Conservation (phyloP, 106 monocot species). For the Dactylorhiza incarnata region DNA sequence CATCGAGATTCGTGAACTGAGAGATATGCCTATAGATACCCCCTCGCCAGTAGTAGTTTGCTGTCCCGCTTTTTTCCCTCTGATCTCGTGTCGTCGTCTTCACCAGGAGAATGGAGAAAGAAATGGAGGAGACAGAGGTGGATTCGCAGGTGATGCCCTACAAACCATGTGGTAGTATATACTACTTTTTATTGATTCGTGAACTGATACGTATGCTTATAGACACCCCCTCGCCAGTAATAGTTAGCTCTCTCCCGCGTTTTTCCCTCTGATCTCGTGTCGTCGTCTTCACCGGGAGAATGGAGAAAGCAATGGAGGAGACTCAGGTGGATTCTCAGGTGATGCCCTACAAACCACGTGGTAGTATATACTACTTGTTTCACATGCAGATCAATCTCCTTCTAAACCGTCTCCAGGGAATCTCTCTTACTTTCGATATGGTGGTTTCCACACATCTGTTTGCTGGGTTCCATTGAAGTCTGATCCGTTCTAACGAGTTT, state of each 20-base stretch:
- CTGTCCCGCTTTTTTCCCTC: background rate
- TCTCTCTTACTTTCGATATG: background rate
- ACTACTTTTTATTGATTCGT: background rate
- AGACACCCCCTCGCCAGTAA: too few species aligned
- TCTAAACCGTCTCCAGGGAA: background rate
- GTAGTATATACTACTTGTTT: background rate
- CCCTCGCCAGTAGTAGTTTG: too few species aligned
- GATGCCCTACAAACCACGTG: background rate
- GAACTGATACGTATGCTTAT: too few species aligned
- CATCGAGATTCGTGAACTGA: too few species aligned
- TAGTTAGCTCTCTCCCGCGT: background rate
- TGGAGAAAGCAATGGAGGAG: conserved; percentile 29
- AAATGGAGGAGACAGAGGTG: conserved; percentile 35
- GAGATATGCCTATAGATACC: too few species aligned
- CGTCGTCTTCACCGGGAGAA: background rate
- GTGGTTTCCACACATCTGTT: background rate
- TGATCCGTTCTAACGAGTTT: background rate
- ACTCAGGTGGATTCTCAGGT: conserved; percentile 47
- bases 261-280: background rate
- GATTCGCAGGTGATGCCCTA: conserved; percentile 38
- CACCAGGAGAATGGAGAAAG: background rate
- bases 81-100: background rate
- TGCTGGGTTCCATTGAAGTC: background rate
- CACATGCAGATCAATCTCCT: background rate
- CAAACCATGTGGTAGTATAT: background rate